Evolutionary conservation across 2,329 filamentous ascomycete genomes (phyloP), one percentile per base, ranked within the genome.

Genomic region (Coniella vitis): DNA sequence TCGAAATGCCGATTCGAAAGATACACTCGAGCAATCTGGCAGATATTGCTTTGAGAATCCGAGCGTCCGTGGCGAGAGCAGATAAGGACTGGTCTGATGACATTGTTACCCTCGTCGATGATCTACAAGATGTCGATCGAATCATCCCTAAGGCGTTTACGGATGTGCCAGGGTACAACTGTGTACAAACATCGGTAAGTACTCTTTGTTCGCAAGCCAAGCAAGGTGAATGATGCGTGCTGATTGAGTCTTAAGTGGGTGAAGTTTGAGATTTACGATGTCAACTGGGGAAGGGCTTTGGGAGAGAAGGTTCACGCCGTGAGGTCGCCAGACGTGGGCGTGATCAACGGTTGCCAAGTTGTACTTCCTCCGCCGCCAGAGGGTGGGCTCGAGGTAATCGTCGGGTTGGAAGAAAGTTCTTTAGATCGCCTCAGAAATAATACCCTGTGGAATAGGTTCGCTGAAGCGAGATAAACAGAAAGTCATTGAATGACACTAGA

Each of bases 111-210:
- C 53, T 66, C 14, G 54, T 64, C 7, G 64, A 65, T 38, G 53
- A 50, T 21, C 46, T 62, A 19, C 60, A 59, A 41, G 63, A 66
- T 46, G 59, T 65, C n/a, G 55, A 62, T 47, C 58, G 61, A 8
- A 52, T 65, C 12, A 58, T 63, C n/a, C 55, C 61, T 0, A 64
- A 63, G 3, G 64, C 63, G 8, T 66, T 66, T 40, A 42, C 65
- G 10, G 64, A 67, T 48, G 58, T 65, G 10, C 63, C 64, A 3
- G 63, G 65, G 22, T 57, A 49, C 47, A 62, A 66, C 51, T 63
- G 60, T 37, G 57, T 63, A 13, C 58, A 61, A 50, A 64, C 60
- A 14, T 65, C 61, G 25, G 44, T 38, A 14, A 35, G 44, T 38
- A 13, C 4, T 20, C 19, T 14, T 13, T 7, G 10, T 36, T 8